Evolutionary conservation across 2,329 filamentous ascomycete species (phyloP), one percentile per base, ranked within the genome.

Genomic region (Pseudogymnoascus sp.): DNA sequence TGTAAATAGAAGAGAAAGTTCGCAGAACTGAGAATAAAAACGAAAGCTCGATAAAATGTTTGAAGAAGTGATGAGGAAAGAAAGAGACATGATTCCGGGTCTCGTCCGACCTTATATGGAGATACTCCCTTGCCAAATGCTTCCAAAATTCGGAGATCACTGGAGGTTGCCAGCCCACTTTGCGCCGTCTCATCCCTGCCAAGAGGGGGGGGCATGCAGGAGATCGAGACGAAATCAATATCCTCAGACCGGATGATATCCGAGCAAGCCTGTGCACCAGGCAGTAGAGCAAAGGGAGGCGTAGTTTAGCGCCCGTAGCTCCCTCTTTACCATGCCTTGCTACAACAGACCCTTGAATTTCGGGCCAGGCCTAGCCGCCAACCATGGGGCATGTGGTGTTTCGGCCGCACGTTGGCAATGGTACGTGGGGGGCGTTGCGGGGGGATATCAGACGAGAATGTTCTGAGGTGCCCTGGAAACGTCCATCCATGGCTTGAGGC

Each of bases 1-100:
- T 64, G 64, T 68, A 68, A 67, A 62, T 57, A 57, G 65, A 69
- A 70, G 68, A 67, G 65, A 66, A 66, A 73, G 70, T 71, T 72
- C 69, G 66, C 68, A 71, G 70, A 72, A 72, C 70, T 68, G 65
- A 63, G 62, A 70, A 68, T 64, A 68, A 68, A 68, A 62, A 67
- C 66, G 60, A 67, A 65, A 64, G 60, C 62, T 64, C 65, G 64
- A 61, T 40, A 36, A 63, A 68, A 63, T 62, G 50, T 57, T 57
- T 57, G 26, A 31, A 57, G 26, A 57, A 64, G 44, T 53, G 65
- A 67, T 66, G 66, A 61, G 40, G 62, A 65, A 63, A 63, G 61
- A 62, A 64, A 44, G 59, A 65, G 40, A 63, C 50, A 57, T 33
- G 50, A 57, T 57, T 57, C 50, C 19, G 50, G 50, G 50, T 57